A percentile compares a stretch with the other conserved stretches of the same genome.
phyloP scores from a whole-genome alignment of 2,329 filamentous ascomycete species.

The Macrophomina phaseolina region DNA sequence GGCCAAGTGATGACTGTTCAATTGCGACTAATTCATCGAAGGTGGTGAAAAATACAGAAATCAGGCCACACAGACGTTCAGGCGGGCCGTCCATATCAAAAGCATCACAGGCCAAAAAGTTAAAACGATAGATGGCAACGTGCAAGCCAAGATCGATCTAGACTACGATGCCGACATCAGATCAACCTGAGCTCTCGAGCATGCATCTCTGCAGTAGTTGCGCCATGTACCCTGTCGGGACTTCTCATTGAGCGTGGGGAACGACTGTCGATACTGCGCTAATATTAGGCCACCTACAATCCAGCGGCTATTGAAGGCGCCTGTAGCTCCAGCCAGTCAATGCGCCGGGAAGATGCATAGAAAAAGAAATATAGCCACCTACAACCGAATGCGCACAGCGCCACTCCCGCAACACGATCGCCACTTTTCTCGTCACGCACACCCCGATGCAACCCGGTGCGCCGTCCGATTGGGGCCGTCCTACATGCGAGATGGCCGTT shows the following conservation, averaged over 20 bases:
- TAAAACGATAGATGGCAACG: neutral
- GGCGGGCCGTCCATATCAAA: neutral
- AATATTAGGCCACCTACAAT: slow-evolving; percentile 1
- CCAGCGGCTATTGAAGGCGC: neutral
- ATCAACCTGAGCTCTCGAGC: neutral
- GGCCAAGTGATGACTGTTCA: too few relatives aligned
- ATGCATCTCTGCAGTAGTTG: neutral
- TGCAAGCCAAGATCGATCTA: neutral
- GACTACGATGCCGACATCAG: neutral
- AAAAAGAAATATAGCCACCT: slow-evolving; percentile 8
- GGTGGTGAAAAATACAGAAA: neutral
- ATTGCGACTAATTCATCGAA: too few relatives aligned
- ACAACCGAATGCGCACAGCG: neutral
- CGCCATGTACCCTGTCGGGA: neutral
- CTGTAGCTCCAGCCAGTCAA: neutral
- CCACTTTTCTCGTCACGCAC: slow-evolving; percentile 2
- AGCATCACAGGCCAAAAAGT: neutral
- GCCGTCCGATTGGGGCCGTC: slow-evolving; percentile 5
- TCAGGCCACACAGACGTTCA: neutral
- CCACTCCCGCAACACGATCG: slow-evolving; percentile 12
- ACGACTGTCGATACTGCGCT: neutral
- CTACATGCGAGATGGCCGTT: slow-evolving; percentile 4
- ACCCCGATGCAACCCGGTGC: neutral
- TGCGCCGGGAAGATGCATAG: neutral
- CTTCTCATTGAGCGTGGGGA: neutral